Evolutionary conservation across 768 basidiomycete species (phyloP).

Genomic region (Tricholoma hemisulphureum): DNA sequence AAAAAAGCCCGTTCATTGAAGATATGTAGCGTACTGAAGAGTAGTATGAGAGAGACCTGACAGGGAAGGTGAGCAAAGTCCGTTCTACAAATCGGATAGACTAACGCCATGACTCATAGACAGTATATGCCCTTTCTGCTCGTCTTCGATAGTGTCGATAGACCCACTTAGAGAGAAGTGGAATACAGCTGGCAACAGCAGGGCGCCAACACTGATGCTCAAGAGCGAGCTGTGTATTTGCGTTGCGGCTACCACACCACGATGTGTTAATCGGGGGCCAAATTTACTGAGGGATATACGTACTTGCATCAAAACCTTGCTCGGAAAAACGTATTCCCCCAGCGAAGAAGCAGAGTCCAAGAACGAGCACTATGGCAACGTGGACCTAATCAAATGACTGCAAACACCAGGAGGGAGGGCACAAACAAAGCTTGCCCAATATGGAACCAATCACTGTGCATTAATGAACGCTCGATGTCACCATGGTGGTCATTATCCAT

Average conservation of each 20-base stretch:
- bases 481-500: neutral
- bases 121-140: slow-evolving; percentile 50
- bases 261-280: neutral
- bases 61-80: neutral
- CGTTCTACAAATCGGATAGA: neutral
- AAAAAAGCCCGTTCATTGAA: too few species aligned
- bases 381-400: neutral
- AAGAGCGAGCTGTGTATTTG: slow-evolving; percentile 74
- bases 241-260: slow-evolving; percentile 50
- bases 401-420: neutral
- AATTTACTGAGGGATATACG: slow-evolving; percentile 18
- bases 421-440: slow-evolving; percentile 68
- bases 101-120: slow-evolving; percentile 77
- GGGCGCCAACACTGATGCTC: slow-evolving; percentile 75
- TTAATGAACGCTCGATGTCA: slow-evolving; percentile 1
- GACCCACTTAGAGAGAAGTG: slow-evolving; percentile 54
- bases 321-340: slow-evolving; percentile 76
- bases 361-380: slow-evolving; percentile 61
- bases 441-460: slow-evolving; percentile 82
- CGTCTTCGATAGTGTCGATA: slow-evolving; percentile 19
- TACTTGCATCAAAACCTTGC: slow-evolving; percentile 74
- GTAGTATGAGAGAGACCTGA: slow-evolving; percentile 72
- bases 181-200: slow-evolving; percentile 75
- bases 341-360: slow-evolving; percentile 84
- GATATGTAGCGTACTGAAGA: slow-evolving; percentile 54